Evolutionary conservation across 257 asterid genomes (phyloP), one percentile per base, ranked within the genome.

Genomic region (Solanum arcanum): DNA sequence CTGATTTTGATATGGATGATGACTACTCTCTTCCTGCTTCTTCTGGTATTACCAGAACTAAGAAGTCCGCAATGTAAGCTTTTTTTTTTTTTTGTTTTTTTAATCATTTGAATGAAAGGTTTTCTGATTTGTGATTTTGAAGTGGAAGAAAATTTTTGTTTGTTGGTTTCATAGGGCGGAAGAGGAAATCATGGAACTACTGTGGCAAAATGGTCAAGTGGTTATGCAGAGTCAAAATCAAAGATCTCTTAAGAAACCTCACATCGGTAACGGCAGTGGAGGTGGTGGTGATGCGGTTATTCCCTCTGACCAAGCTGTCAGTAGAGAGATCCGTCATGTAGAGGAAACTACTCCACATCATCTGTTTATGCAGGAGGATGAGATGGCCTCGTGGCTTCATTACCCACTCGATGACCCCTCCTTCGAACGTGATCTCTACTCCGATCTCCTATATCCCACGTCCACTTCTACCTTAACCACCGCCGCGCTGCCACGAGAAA

Each of bases 351-450:
- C 88, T 44, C 73, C 85, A 37, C 93, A 92, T 16, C 93, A 94
- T 83, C 85, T 96, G 85, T 94, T 93, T 90, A 94, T 96, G 93
- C 98, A 94, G 86, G 98, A 95, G 86, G 98, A 94, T 16, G 99
- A 96, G 91, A 92, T 96, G 98, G 90, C 98, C 9, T 90, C 98
- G 6, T 96, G 98, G 98, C 97, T 96, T 35, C 97, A 94, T 85
- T 93, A 93, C 39, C 98, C 98, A 20, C 88, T 94, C 37, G 97
- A 95, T 18, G 98, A 94, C 9, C 83, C 96, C 56, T 87, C 97
- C 86, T 94, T 94, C 87, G 95, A 91, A 85, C 97, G 94, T 25
- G 96, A 95, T 86, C 87, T 94, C 73, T 94, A 91, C 89, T 88
- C 96, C 60, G 96, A 96, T 89, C 91, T 94, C 88, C 93, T 96